Evolutionary conservation across 2,329 filamentous ascomycete species (phyloP), one percentile per base, ranked within the genome.

Genomic region (Venturia carpophila): DNA sequence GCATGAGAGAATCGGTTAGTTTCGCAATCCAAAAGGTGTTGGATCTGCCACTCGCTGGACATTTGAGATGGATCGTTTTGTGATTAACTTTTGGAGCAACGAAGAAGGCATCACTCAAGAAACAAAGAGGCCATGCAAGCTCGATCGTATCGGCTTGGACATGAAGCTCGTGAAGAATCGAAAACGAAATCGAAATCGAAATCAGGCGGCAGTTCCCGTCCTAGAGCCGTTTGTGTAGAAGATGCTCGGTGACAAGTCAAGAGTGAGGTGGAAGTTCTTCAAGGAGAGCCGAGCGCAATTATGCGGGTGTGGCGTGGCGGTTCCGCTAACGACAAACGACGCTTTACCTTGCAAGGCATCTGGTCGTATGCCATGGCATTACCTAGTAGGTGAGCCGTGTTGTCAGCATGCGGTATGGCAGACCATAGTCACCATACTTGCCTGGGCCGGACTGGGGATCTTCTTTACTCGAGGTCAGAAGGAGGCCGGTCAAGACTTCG

Each of bases 321-420:
- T 37, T 4, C 30, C 17, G 19, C 52, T 37, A 37, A 58, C 15
- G 15, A 37, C 52, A 58, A 37, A 58, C 15, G 15, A 37, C 30
- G 52, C 27, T 58, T 58, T 58, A 58, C 52, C 52, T 11, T 58
- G 30, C 5, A 58, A 58, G 27, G 52, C 30, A 58, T 58, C 52
- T 58, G 52, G 13, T 58, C 52, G 27, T n/a, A 17, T 37, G 30
- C 52, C 17, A 15, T 19, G 52, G 52, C 52, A 58, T 27, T 21
- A 15, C 17, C n/a, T n/a, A n/a, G n/a, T n/a, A n/a, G n/a, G 52
- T 21, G 27, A 58, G 13, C 1, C 30, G 52, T 37, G 52, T 58
- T 34, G 52, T 58, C 52, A 58, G 52, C 52, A 37, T 58, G 4
- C 15, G 34, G 52, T 13, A 21, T 17, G 27, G 37, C 39, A 41